phyloP scores from a whole-genome alignment of 768 basidiomycete genomes.

The Pleurotus giganteus region DNA sequence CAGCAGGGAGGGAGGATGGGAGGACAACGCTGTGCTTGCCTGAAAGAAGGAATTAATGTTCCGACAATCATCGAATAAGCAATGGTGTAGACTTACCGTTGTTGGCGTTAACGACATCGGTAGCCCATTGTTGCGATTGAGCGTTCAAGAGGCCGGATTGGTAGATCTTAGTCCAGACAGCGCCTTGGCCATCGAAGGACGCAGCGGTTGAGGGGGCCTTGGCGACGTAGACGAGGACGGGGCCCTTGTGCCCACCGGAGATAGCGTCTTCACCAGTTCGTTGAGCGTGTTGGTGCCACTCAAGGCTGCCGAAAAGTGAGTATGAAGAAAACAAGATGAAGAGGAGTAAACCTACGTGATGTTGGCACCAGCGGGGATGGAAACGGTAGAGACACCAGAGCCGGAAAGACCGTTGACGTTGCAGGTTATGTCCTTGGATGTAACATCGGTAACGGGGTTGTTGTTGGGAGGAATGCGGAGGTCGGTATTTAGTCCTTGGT shows the following conservation, averaged over 20 bases:
- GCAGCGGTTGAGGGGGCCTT: slow-evolving; percentile 46
- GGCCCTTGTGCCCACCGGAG: slow-evolving; percentile 49
- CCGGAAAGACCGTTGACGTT: slow-evolving; percentile 49
- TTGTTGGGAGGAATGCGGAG: slow-evolving; percentile 50
- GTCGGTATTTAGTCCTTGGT: slow-evolving; percentile 43
- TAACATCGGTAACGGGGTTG: slow-evolving; percentile 55
- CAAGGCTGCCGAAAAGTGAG: slow-evolving; percentile 31
- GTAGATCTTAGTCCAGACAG: slow-evolving; percentile 56
- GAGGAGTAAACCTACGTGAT: slow-evolving; percentile 30
- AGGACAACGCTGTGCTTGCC: slow-evolving; percentile 43
- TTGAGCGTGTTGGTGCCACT: slow-evolving; percentile 55
- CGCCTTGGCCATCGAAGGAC: slow-evolving; percentile 43
- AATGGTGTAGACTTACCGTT: slow-evolving; percentile 25
- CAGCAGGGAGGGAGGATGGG: slow-evolving; percentile 45
- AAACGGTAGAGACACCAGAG: slow-evolving; percentile 33
- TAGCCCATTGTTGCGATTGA: slow-evolving; percentile 41
- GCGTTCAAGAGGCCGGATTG: slow-evolving; percentile 43
- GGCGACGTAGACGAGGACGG: slow-evolving; percentile 49
- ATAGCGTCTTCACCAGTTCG: slow-evolving; percentile 53
- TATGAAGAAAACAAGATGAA: neutral
- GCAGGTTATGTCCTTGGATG: slow-evolving; percentile 50
- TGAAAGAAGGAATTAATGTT: slow-evolving; percentile 5
- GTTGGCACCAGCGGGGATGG: slow-evolving; percentile 41
- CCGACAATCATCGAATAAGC: neutral
- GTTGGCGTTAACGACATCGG: slow-evolving; percentile 48